These are phyloP conservation scores for Zymoseptoria tritici DNA, from an alignment of 2,329 filamentous ascomycete species.

Conservation along the genomic window DNA sequence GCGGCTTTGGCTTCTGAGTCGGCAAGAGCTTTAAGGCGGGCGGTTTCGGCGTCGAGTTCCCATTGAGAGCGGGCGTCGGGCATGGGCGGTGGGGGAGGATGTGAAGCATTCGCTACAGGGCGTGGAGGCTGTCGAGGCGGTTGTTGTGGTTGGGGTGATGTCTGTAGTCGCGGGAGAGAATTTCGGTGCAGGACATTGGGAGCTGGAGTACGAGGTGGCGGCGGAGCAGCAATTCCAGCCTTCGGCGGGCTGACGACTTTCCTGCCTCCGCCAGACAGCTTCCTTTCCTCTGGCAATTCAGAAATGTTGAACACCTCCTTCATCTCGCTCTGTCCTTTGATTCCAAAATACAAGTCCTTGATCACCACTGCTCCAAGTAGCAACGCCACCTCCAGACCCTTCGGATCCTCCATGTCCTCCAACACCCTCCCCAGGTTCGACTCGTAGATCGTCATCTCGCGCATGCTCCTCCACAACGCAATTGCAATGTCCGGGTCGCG, in stretches of 20 bases:
- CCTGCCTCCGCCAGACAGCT: conserved; percentile 18
- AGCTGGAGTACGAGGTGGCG: not conserved
- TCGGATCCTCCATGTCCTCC: conserved; percentile 78
- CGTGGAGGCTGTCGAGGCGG: not conserved
- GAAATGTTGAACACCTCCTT: conserved; percentile 73
- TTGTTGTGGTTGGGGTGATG: conserved; percentile 16
- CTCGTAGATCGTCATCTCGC: conserved; percentile 83
- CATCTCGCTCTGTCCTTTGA: conserved; percentile 41
- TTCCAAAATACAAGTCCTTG: conserved; percentile 51
- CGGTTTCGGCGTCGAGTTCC: conserved; percentile 46
- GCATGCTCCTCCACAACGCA: conserved; percentile 71
- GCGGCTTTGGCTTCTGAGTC: conserved; percentile 43
- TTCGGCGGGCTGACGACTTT: conserved; percentile 23
- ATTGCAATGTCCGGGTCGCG: conserved; percentile 86
- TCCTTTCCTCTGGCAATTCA: conserved; percentile 33
- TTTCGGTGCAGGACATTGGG: conserved; percentile 17
- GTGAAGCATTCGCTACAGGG: conserved; percentile 4
- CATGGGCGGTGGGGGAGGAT: conserved; percentile 27
- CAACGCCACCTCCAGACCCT: conserved; percentile 81
- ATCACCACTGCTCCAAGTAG: conserved; percentile 54
- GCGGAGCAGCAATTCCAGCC: conserved; percentile 8
- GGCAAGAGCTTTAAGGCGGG: conserved; percentile 37
- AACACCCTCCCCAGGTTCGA: conserved; percentile 75
- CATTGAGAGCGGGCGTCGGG: conserved; percentile 47
- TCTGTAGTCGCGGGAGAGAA: conserved; percentile 23